Conservation (phyloP, 1,139 yeast species). For the Maudiozyma humilis region DNA sequence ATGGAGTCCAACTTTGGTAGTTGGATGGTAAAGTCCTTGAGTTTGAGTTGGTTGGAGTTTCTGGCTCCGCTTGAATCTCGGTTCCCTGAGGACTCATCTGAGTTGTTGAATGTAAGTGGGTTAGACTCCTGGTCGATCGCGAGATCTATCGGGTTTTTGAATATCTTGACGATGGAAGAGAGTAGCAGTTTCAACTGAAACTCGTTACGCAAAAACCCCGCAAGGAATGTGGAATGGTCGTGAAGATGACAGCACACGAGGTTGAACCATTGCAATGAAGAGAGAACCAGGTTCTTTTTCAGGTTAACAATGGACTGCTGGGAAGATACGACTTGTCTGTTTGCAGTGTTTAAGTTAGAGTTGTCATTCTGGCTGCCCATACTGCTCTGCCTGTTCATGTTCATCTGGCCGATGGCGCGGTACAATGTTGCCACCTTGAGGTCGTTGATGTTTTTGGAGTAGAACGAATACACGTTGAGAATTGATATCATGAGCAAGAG, state of each 20-base stretch:
- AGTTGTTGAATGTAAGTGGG: constrained; percentile 24
- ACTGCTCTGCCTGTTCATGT: neutral
- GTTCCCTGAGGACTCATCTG: neutral
- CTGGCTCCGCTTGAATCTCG: neutral
- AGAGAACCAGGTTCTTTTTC: constrained; percentile 46
- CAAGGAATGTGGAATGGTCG: constrained; percentile 41
- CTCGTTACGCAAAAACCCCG: constrained; percentile 41
- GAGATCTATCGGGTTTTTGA: constrained; percentile 39
- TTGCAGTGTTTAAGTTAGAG: neutral
- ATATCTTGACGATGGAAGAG: constrained; percentile 39
- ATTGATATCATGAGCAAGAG: constrained; percentile 5
- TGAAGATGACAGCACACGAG: constrained; percentile 37
- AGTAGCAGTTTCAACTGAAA: constrained; percentile 44
- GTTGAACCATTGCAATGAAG: constrained; percentile 55
- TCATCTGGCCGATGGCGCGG: neutral
- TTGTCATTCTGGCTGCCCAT: neutral
- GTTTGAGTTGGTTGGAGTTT: neutral
- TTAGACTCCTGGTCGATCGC: constrained; percentile 34
- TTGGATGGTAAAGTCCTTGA: constrained; percentile 1
- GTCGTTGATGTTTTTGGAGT: constrained; percentile 3
- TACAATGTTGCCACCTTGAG: neutral
- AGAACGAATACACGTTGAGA: constrained; percentile 1
- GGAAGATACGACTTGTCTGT: constrained; percentile 1
- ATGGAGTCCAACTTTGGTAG: constrained; percentile 40
- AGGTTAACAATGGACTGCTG: constrained; percentile 34